Evolutionary conservation across 2,329 filamentous ascomycete genomes (phyloP).

Genomic region (Plenodomus lindquistii): DNA sequence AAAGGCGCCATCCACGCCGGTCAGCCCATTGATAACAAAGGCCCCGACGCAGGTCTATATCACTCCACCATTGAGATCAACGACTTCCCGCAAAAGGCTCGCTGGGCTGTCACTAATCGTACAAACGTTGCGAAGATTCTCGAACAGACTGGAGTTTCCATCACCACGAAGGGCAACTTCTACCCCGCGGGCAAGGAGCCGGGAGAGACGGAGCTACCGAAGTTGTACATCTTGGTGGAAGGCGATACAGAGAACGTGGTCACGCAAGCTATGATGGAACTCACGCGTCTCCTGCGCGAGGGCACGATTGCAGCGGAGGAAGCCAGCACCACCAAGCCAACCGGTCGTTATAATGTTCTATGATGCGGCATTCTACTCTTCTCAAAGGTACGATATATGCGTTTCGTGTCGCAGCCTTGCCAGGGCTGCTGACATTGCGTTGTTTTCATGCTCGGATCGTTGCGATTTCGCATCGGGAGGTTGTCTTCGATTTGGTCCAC

Average conservation of each 20-base stretch:
- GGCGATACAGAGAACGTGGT: constrained; percentile 95
- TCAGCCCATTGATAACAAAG: constrained; percentile 97
- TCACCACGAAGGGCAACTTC: constrained; percentile 95
- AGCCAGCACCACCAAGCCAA: constrained; percentile 72
- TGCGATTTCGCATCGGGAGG: background rate
- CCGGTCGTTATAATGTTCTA: constrained; percentile 79
- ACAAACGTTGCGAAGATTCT: constrained; percentile 99
- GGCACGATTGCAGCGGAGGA: constrained; percentile 88
- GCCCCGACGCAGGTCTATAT: constrained; percentile 93
- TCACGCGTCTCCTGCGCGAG: constrained; percentile 85
- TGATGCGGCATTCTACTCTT: constrained; percentile 7
- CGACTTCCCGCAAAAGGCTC: constrained; percentile 97
- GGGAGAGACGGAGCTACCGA: constrained; percentile 73
- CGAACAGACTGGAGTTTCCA: constrained; percentile 90
- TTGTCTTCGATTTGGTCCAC: background rate
- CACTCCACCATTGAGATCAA: constrained; percentile 98
- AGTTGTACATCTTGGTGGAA: constrained; percentile 96
- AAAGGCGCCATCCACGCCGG: constrained; percentile 88
- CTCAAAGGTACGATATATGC: background rate
- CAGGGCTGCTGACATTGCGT: background rate
- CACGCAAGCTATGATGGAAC: constrained; percentile 84
- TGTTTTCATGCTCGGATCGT: background rate
- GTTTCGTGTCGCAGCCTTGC: background rate
- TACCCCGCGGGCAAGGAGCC: constrained; percentile 83
- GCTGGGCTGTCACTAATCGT: constrained; percentile 97